Evolutionary conservation across 768 basidiomycete species (phyloP), one percentile per base, ranked within the genome.

Genomic region (Boletus sp.): DNA sequence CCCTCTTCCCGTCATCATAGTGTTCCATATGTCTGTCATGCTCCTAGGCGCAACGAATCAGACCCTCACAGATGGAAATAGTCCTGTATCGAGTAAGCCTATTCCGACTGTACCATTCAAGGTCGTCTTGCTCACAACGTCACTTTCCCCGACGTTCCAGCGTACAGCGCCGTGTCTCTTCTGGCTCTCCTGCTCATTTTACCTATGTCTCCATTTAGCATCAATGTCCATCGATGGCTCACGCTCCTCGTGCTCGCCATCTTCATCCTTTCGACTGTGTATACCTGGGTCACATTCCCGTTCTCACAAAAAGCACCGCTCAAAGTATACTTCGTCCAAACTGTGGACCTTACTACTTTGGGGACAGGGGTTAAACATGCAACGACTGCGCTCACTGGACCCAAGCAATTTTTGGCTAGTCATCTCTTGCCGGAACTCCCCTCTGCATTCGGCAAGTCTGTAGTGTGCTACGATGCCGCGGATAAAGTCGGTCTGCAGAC

Each of bases 291-390:
- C 7, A 72, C 67, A 7, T 83, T 83, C 70, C 89, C 89, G 0
- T 91, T 92, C 73, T 79, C 80, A 15, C 69, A 74, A 38, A 67
- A 78, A 21, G 67, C 79, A 5, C 88, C 88, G 0, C 70, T 90
- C 62, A 90, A 88, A 58, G 70, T 90, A 1, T 88, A 77, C 69
- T 92, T 90, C 76, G 76, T 77, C 46, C 90, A 91, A 64, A 74
- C 64, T 2, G 72, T 89, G 7, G 72, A 78, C 45, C 68, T 89
- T 37, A 59, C 63, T 30, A 53, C 69, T 8, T 63, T 63, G 3
- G 59, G 64, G n/a, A 57, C 56, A 13, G 48, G 55, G 30, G 57
- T 62, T 7, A 64, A 69, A n/a, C 70, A 66, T 13, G 72, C 72
- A 0, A 70, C 70, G 1, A 82, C 84, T 1, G 63, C 69, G 11